Evolutionary conservation across 139 green algal species (phyloP), one percentile per base, ranked within the genome.

Genomic region (Nannochloris sp.): DNA sequence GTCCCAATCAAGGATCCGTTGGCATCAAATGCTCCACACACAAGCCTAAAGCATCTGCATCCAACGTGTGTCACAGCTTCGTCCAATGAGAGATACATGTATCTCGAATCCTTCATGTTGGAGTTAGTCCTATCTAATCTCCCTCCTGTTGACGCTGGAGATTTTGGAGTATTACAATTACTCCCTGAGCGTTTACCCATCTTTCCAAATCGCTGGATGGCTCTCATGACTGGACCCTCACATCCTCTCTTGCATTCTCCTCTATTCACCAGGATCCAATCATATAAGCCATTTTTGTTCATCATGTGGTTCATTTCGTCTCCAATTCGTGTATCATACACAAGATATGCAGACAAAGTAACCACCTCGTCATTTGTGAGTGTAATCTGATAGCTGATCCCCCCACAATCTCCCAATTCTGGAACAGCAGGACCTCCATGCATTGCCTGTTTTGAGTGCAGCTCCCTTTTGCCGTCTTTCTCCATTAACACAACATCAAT

Each of bases 21-120:
- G 6, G 18, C 16, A 24, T 76, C 51, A 60, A 73, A 83, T 4
- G 61, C 37, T 21, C 37, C 70, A 4, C 34, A 55, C 21, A 78
- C n/a, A 29, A 78, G 63, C 40, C 76, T 54, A 46, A 81, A 84
- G 53, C 48, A 55, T 10, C 49, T 37, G 5, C 48, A 67, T 25
- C 58, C 66, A 36, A 88, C 75, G 70, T 88, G 81, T n/a, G 76
- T 86, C 57, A 78, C 75, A 3, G 81, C 81, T 68, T 88, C 81
- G 44, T 88, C 81, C 27, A 88, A 71, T 7, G 77, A 76, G 19
- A 88, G 58, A 44, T 85, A 88, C 70, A 88, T 68, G 64, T 71
- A 79, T 18, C 66, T 57, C 1, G 74, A 55, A 18, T 87, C 77
- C 61, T 87, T 86, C 43, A 57, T 73, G 12, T 59, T 57, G 19